Base-by-base conservation (phyloP, 495 filamentous ascomycete species). In the Penicillium pancosmium region DNA sequence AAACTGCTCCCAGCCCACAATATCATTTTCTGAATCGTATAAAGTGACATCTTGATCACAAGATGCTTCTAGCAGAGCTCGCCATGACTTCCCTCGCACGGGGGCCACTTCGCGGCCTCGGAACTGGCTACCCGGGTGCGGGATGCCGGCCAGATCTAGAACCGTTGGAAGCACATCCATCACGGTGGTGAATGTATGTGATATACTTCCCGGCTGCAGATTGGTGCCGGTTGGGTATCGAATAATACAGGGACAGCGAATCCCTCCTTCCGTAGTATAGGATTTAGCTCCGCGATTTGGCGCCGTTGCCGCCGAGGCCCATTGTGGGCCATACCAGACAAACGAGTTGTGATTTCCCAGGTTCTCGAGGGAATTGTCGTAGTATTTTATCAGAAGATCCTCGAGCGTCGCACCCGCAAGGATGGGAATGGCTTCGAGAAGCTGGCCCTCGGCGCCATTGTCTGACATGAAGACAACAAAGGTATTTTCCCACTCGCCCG, bases 321-420 rank as follows among this genome's bases (percentile, higher is more conserved):
- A 80, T 12, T 79, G 78, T 9, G 81, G 80, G 2, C 83, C 82
- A 58, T 86, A 85, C 82, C 83, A 85, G 57, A 84, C 78, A 64
- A 85, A 86, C 1, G 75, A 80, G 65, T 84, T 78, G 51, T 69
- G 71, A 54, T 79, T 78, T 9, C 82, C 84, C 13, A 86, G 74
- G 55, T 86, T 86, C 21, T 82, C 81, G 23, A 83, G 68, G 16
- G 66, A 72, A 69, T 86, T 86, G 65, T 84, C 70, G 59, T 83
- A 85, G 67, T 83, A 84, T 63, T 84, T 81, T 55, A 80, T 25
- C 15, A 53, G 52, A 11, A 59, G n/a, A 15, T 53, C 38, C 25
- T 40, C 33, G 15, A 47, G 36, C 9, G 16, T 52, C 18, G 47
- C 47, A 4, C 55, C 55, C 13, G 40, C 58, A 8, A 62, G 25